Conservation (phyloP, 768 basidiomycete species). For the Rhodotorula diobovata region DNA sequence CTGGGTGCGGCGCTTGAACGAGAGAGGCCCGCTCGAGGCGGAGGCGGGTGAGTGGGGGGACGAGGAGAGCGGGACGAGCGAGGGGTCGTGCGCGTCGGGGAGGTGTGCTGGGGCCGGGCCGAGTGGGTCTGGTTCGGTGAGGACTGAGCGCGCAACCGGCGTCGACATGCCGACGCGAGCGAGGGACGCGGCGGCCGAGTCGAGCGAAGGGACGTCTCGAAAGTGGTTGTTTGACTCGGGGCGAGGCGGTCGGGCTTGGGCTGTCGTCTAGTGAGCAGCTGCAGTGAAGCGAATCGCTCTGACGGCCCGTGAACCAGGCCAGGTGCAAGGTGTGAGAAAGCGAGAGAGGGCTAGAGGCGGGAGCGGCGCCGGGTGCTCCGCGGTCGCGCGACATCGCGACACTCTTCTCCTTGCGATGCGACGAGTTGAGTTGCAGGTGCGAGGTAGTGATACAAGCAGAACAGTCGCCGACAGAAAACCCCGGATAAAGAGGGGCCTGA, state of each 20-base stretch:
- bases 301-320: too few species aligned
- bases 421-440: neutral
- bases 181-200: neutral
- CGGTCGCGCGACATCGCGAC: too few species aligned
- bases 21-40: neutral
- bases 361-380: too few species aligned
- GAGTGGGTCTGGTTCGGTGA: constrained; percentile 7
- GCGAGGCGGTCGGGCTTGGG: too few species aligned
- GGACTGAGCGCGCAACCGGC: neutral
- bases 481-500: neutral
- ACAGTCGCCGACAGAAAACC: neutral
- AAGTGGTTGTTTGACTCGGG: too few species aligned
- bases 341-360: too few species aligned
- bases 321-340: too few species aligned
- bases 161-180: neutral
- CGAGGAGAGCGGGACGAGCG: neutral
- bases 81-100: neutral
- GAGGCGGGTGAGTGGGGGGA: neutral
- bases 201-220: too few species aligned
- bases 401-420: neutral
- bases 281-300: too few species aligned
- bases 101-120: neutral
- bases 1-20: constrained; percentile 28
- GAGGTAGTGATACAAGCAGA: neutral
- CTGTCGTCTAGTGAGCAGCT: too few species aligned